phyloP scores from a whole-genome alignment of 1,139 yeast species.

The Debaryomycetaceae sp. region DNA sequence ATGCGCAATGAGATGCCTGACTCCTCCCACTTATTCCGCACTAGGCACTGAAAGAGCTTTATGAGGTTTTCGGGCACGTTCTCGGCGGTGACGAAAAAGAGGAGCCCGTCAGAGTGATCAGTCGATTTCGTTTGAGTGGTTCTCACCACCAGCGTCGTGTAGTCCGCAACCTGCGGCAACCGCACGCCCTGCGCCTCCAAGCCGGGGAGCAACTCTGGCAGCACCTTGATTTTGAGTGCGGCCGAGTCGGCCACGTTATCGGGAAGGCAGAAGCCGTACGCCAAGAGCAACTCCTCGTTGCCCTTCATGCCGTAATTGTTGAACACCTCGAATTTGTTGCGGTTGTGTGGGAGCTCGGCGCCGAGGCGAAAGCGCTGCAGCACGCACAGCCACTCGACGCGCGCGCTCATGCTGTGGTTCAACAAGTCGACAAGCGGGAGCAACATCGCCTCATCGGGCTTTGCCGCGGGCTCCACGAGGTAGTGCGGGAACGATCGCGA shows the following conservation, averaged over 20 bases:
- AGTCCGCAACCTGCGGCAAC: conserved; percentile 45
- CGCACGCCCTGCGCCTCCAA: conserved; percentile 36
- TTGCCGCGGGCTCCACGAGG: conserved; percentile 27
- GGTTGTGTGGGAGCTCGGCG: conserved; percentile 51
- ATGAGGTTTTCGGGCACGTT: conserved; percentile 45
- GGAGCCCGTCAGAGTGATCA: conserved; percentile 32
- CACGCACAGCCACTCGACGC: conserved; percentile 59
- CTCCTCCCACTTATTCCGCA: conserved; percentile 39
- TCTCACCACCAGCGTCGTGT: conserved; percentile 37
- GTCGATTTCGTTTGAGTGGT: conserved; percentile 5
- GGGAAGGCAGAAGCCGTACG: conserved; percentile 66
- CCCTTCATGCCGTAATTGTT: conserved; percentile 88
- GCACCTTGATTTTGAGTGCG: conserved; percentile 50
- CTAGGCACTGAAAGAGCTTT: conserved; percentile 48
- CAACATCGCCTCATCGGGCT: conserved; percentile 56
- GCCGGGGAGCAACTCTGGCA: conserved; percentile 28
- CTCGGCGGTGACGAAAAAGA: conserved; percentile 36
- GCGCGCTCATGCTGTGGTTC: conserved; percentile 61
- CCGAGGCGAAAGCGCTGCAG: conserved; percentile 10
- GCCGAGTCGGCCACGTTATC: conserved; percentile 62
- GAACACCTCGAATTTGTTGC: no score
- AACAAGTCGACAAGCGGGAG: conserved; percentile 75
- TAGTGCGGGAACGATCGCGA: conserved; percentile 78
- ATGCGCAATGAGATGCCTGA: conserved; percentile 40
- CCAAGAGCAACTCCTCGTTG: conserved; percentile 66